phyloP scores from a whole-genome alignment of 2,329 filamentous ascomycete species.

The Cladophialophora bantiana region DNA sequence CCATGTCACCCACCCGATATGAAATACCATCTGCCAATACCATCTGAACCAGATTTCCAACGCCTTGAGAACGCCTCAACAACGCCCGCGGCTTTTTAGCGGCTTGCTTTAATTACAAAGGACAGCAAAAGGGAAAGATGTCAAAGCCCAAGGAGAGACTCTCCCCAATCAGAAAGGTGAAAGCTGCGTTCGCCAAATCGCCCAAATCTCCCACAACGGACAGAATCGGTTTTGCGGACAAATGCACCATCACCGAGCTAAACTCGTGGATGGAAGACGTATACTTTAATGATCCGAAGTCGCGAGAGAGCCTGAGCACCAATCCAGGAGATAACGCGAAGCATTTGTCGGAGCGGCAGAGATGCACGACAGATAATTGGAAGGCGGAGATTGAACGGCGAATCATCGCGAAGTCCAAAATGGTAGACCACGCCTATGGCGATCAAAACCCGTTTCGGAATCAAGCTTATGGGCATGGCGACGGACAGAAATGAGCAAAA shows the following conservation, averaged over 20 bases:
- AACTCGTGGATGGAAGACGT: conserved; percentile 23
- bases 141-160: background rate
- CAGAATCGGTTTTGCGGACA: background rate
- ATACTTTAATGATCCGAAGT: conserved; percentile 24
- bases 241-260: background rate
- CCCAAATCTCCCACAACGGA: conserved; percentile 1
- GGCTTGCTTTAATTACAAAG: background rate
- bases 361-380: conserved; percentile 24
- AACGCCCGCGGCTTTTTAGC: background rate
- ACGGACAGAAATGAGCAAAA: conserved; percentile 23
- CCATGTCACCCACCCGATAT: background rate
- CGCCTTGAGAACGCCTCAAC: background rate
- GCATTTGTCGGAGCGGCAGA: conserved; percentile 5
- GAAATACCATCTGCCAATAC: background rate
- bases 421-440: conserved; percentile 26
- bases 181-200: conserved; percentile 4
- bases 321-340: conserved; percentile 24
- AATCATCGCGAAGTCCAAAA: conserved; percentile 8
- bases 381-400: conserved; percentile 30
- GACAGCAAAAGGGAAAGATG: background rate
- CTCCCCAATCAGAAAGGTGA: conserved; percentile 21
- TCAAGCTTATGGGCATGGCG: conserved; percentile 24
- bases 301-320: conserved; percentile 19
- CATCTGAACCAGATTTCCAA: background rate
- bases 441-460: conserved; percentile 10